Percentiles rank a stretch among this genome's conserved stretches.
These are phyloP conservation scores for Aspergillus flavus DNA, from an alignment of 2,329 filamentous ascomycete species.

Conservation along the genomic window DNA sequence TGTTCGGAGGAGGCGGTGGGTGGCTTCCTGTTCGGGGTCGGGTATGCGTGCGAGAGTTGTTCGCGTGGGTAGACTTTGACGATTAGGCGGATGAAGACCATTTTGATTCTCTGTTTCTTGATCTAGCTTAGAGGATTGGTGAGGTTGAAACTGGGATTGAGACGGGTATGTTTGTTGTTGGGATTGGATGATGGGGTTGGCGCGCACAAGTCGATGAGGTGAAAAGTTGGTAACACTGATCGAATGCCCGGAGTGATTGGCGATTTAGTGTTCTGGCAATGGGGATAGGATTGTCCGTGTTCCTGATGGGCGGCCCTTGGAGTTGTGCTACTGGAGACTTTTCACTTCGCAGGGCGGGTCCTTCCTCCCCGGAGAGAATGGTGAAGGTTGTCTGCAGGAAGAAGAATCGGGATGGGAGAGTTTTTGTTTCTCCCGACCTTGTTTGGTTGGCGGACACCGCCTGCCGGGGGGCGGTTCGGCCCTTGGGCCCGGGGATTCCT, in stretches of 20 bases:
- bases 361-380: not conserved
- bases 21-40: not conserved
- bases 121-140: not conserved
- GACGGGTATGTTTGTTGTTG: no score
- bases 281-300: not conserved
- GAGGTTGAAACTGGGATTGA: no score
- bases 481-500: not conserved
- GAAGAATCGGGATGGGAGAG: not conserved
- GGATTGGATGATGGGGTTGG: not conserved
- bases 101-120: not conserved
- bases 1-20: not conserved
- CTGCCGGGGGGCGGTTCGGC: not conserved
- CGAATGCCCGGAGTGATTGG: not conserved
- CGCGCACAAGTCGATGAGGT: not conserved
- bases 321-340: not conserved
- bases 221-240: not conserved
- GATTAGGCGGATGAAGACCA: conserved; percentile 6
- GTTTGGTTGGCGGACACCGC: not conserved
- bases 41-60: not conserved
- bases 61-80: conserved; percentile 7
- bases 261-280: not conserved
- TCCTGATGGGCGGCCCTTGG: not conserved
- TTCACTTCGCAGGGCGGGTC: not conserved
- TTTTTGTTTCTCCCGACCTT: not conserved
- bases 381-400: not conserved